phyloP scores from a whole-genome alignment of 805 yeast genomes.

The Ogataea zsoltii region DNA sequence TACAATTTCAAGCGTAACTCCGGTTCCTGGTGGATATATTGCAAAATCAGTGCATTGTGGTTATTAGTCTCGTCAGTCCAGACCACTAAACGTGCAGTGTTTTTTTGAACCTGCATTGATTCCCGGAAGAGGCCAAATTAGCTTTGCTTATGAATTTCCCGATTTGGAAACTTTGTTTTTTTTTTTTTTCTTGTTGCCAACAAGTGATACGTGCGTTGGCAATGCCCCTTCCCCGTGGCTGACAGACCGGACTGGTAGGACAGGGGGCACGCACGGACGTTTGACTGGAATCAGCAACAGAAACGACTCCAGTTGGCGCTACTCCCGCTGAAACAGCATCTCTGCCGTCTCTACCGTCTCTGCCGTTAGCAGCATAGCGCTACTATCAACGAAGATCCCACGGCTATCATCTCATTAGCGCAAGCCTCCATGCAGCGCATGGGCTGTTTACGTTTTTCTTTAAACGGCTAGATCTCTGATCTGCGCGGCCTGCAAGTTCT shows the following conservation, averaged over 20 bases:
- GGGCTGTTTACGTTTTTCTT: slow-evolving; percentile 1
- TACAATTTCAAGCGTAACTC: too few relatives aligned
- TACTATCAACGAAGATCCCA: neutral
- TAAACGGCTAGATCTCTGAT: neutral
- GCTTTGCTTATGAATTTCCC: neutral
- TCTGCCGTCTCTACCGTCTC: neutral
- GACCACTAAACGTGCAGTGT: neutral
- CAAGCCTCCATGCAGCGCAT: slow-evolving; percentile 4
- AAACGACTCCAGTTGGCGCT: too few relatives aligned
- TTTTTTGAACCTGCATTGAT: neutral
- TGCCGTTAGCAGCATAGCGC: too few relatives aligned
- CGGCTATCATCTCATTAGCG: too few relatives aligned
- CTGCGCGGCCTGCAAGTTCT: neutral
- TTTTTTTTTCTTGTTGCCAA: too few relatives aligned
- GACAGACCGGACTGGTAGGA: too few relatives aligned
- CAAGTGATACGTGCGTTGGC: too few relatives aligned
- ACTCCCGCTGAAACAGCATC: neutral
- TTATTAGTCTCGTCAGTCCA: neutral
- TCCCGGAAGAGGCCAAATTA: neutral
- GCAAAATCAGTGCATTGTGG: neutral
- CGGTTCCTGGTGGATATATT: too few relatives aligned
- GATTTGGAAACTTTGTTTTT: neutral
- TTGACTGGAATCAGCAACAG: too few relatives aligned
- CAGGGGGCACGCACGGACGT: too few relatives aligned
- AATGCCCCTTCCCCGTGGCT: too few relatives aligned